Base-by-base conservation (phyloP, 192 early-diverging fungal species). In the Gorgonomyces haynaldii region DNA sequence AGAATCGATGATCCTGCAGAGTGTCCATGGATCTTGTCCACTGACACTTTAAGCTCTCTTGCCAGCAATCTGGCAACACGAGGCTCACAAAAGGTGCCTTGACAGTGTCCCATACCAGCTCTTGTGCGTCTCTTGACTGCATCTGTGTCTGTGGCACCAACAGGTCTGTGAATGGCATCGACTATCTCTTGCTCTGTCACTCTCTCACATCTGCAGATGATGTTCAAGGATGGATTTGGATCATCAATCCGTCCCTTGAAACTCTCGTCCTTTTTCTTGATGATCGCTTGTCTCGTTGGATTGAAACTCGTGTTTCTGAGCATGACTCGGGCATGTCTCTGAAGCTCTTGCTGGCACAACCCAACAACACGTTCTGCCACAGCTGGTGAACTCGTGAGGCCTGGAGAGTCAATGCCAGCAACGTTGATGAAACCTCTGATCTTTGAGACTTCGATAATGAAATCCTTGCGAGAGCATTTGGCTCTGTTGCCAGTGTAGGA, bases 331-430 rank as follows among this genome's bases (percentile, higher is more conserved):
- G 23, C 21, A 6, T 22, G 17, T 43, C 10, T 3, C 54, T 49
- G 13, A 40, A 21, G 13, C 42, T 55, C 15, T 13, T 29, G 36
- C 21, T 37, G 32, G 4, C 30, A 21, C 20, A 46, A 10, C 26
- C 41, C 16, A 24, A 29, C 7, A 1, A 61, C 60, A 30, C 62
- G 5, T 24, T 56, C 25, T 10, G 69, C 69, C 15, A 71, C 52
- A 19, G 69, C 69, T 4, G 66, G 66, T 1, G 54, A 58, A 9
- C 48, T 47, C 0, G 69, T 71, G 15, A 71, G 42, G 12, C 69
- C 69, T 4, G 69, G 69, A 22, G 66, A 70, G 43, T 71, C 69
- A 30, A 71, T 71, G 4, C 69, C 69, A n/a, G 65, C 65, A 10
- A 66, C 65, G 45, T 71, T 71, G 47, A 71, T 52, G 46, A 71